Evolutionary conservation across 768 basidiomycete genomes (phyloP), one percentile per base, ranked within the genome.

Genomic region (Leccinum ochraceum): DNA sequence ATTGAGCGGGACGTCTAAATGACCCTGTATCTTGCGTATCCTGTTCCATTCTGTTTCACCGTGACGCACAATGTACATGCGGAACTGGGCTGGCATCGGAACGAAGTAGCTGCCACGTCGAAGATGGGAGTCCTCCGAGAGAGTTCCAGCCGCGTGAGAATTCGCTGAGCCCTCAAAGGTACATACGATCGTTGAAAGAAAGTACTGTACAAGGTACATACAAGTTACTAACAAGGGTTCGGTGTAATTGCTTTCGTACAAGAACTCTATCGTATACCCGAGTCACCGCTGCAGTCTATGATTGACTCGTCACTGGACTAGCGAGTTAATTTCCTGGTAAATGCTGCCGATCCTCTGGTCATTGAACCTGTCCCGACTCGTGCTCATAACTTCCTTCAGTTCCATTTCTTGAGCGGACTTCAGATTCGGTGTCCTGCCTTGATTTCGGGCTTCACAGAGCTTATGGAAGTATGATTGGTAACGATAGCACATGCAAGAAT

Each of bases 31-130:
- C 59, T 89, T 83, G 26, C 78, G 77, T 6, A 76, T 73, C 56
- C 78, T 74, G 72, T 92, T 92, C 67, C 81, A 86, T 46, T 85
- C 80, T 26, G 91, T 93, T 77, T 93, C 89, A 20, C 89, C 91
- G 65, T 93, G 91, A 48, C 91, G 85, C 53, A 91, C 80, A 62
- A 91, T 75, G 69, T 87, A 89, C 51, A 92, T 64, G 56, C 78
- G 78, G 26, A 80, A 79, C 28, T 76, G 67, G 57, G 69, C 60
- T 69, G 77, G 61, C 64, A 74, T 69, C 44, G 57, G 26, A 54
- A 58, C 16, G 26, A 10, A 55, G 53, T 30, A 30, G 22, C 24
- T 54, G 46, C 10, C 8, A 46, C 39, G 39, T 42, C 37, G 42
- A 49, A 53, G 59, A 17, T 34, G 44, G 44, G 7, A 32, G 51